A percentile compares a stretch with the other conserved stretches of the same genome.
phyloP scores from a whole-genome alignment of 2,329 filamentous ascomycete species.

The Colletotrichum salicis region DNA sequence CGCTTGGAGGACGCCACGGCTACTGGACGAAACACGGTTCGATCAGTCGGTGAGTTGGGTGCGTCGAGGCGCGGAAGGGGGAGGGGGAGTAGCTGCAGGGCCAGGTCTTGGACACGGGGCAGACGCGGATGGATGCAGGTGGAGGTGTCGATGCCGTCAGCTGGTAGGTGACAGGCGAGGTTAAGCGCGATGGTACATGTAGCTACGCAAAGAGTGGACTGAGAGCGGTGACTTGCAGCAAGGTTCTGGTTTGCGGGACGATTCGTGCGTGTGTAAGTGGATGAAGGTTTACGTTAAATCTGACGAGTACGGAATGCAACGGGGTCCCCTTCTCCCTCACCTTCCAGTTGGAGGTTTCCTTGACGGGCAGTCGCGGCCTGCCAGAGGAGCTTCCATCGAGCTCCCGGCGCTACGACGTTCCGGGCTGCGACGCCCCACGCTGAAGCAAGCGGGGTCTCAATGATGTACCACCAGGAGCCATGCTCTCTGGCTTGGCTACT shows the following conservation, averaged over 20 bases:
- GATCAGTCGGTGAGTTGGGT: conserved; percentile 17
- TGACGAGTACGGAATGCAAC: neutral
- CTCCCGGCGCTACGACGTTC: conserved; percentile 24
- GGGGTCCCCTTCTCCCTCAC: neutral
- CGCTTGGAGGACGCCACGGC: conserved; percentile 50
- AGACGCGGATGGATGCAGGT: conserved; percentile 8
- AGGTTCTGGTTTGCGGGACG: neutral
- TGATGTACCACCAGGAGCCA: neutral
- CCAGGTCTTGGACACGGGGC: neutral
- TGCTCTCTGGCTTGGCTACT: no score
- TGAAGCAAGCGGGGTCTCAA: conserved; percentile 19
- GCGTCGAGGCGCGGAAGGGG: conserved; percentile 29
- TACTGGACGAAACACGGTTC: conserved; percentile 35
- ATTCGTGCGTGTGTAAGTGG: conserved; percentile 11
- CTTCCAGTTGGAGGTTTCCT: conserved; percentile 5
- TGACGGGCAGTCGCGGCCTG: neutral
- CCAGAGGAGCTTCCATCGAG: conserved; percentile 5
- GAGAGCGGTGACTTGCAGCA: conserved; percentile 17
- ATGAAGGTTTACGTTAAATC: neutral
- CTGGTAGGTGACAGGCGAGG: neutral
- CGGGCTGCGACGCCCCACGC: conserved; percentile 8
- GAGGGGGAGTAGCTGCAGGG: conserved; percentile 28
- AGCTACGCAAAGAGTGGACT: conserved; percentile 23
- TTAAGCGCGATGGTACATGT: neutral
- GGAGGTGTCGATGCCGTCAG: neutral